Evolutionary conservation across 2,329 filamentous ascomycete genomes (phyloP).

Genomic region (Herpotrichia juniperi): DNA sequence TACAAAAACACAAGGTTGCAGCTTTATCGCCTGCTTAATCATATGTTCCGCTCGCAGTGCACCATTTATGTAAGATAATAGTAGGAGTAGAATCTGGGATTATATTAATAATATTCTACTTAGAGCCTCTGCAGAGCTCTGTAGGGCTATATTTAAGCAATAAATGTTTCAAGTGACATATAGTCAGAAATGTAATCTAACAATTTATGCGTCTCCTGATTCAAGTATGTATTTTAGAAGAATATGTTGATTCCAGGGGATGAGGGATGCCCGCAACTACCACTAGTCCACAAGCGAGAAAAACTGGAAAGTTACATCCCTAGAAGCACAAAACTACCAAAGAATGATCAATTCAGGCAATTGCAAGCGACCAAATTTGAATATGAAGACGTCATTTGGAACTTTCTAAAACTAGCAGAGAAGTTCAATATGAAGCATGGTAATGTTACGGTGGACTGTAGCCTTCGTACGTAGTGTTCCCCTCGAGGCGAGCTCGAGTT

Average conservation of each 20-base stretch:
- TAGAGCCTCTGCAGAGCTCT: no score
- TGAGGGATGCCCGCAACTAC: conserved; percentile 9
- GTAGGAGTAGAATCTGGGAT: no score
- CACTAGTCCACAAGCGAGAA: conserved; percentile 10
- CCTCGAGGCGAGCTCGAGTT: background rate
- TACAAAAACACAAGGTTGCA: no score
- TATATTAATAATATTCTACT: no score
- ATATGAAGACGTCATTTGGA: conserved; percentile 25
- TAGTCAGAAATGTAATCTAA: no score
- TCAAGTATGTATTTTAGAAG: no score
- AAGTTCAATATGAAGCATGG: conserved; percentile 18
- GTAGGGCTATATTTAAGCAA: no score
- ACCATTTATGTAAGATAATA: no score
- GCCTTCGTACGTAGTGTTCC: conserved; percentile 11
- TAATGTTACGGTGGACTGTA: conserved; percentile 15
- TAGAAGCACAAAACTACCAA: background rate
- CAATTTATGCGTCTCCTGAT: no score
- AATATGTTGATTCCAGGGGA: conserved; percentile 11
- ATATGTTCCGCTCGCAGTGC: no score
- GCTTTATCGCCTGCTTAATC: no score
- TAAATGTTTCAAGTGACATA: no score
- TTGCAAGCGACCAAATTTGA: conserved; percentile 11
- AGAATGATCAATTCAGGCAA: background rate
- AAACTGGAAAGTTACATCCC: conserved; percentile 3
- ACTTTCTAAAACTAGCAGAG: conserved; percentile 20